These are phyloP conservation scores for Astragalus glycyphyllos DNA, from an alignment of 306 rosid species.

Conservation along the genomic window DNA sequence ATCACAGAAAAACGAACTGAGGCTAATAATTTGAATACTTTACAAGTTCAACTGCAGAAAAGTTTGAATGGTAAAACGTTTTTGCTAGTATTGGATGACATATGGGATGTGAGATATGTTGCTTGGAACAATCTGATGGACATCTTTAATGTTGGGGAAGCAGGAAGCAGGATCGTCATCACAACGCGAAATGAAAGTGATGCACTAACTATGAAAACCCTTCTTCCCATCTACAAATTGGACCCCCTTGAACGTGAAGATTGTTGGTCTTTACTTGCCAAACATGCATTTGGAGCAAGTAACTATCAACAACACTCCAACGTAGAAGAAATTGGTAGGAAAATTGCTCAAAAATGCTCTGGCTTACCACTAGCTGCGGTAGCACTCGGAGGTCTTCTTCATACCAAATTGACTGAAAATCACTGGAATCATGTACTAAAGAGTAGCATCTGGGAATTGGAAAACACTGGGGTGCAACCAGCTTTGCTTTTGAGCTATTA, in stretches of 20 bases:
- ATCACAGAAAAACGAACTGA: no score
- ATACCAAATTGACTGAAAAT: conserved; percentile 22
- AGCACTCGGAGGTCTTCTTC: conserved; percentile 48
- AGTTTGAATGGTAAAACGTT: conserved; percentile 35
- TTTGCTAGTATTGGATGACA: conserved; percentile 54
- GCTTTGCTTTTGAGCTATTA: not conserved
- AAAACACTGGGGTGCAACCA: not conserved
- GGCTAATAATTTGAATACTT: not conserved
- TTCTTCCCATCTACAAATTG: conserved; percentile 37
- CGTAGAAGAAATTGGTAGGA: conserved; percentile 40
- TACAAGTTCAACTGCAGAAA: conserved; percentile 25
- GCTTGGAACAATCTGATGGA: conserved; percentile 44
- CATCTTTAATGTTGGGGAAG: not conserved
- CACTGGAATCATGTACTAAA: not conserved
- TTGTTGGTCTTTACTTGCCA: conserved; percentile 43
- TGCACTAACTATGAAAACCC: conserved; percentile 42
- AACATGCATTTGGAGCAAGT: conserved; percentile 41
- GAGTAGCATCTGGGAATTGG: not conserved
- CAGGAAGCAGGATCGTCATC: not conserved
- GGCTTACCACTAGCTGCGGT: conserved; percentile 57
- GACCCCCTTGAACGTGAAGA: conserved; percentile 38
- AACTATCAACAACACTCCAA: not conserved
- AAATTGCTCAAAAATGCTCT: conserved; percentile 43
- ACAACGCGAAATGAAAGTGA: conserved; percentile 34
- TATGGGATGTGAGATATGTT: conserved; percentile 41